Conservation (phyloP, 805 yeast species). For the Pichia thaimueangensis region DNA sequence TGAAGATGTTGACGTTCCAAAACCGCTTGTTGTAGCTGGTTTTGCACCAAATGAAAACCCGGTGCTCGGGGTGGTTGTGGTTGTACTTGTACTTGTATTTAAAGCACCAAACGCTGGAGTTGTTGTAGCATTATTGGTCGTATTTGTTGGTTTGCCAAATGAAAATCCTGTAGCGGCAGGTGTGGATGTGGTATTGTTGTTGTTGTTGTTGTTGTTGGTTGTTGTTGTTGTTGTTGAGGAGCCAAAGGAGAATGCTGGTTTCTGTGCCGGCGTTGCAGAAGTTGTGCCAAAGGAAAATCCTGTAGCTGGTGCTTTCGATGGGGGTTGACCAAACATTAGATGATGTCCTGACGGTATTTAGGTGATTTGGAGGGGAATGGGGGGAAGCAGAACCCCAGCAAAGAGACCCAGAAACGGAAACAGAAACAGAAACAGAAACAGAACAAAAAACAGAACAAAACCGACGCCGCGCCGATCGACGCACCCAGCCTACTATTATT, state of each 20-base stretch:
- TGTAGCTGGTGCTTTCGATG: slow-evolving; percentile 2
- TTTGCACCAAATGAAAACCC: slow-evolving; percentile 8
- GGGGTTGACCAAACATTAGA: slow-evolving; percentile 7
- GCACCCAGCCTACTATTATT: no score
- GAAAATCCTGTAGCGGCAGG: slow-evolving; percentile 4
- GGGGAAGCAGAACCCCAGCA: no score
- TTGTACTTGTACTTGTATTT: slow-evolving; percentile 6
- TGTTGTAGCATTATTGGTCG: slow-evolving; percentile 6
- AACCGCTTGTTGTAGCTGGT: slow-evolving; percentile 9
- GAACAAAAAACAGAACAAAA: no score
- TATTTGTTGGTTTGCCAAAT: slow-evolving; percentile 11
- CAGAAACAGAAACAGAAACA: no score
- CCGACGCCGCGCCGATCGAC: no score
- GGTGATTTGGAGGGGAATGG: no score
- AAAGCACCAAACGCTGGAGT: background rate
- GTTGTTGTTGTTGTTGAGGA: slow-evolving; percentile 3
- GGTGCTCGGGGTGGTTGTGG: slow-evolving; percentile 5
- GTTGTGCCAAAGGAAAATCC: slow-evolving; percentile 15
- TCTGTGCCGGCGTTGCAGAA: slow-evolving; percentile 1
- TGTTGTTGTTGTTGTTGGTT: slow-evolving; percentile 1
- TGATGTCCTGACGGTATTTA: no score
- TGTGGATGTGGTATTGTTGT: slow-evolving; percentile 1
- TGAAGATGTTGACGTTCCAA: slow-evolving; percentile 2
- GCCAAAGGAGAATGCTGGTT: slow-evolving; percentile 12
- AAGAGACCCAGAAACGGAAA: no score